A percentile compares a stretch with the other conserved stretches of the same genome.
phyloP scores from a whole-genome alignment of 1,139 yeast species.

The Diutina neorugosa region DNA sequence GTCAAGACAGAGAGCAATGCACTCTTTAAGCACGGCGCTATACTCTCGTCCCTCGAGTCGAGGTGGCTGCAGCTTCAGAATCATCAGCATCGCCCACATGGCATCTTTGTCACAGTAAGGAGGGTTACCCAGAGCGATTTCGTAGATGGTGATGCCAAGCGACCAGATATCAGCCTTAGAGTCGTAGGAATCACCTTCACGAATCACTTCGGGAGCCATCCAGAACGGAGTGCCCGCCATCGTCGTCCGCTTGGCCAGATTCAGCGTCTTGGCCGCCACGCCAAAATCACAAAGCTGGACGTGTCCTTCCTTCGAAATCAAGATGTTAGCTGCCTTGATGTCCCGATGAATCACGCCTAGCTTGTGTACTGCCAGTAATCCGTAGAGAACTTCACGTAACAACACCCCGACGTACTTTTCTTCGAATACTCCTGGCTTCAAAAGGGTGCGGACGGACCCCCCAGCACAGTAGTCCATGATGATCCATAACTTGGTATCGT shows the following conservation, averaged over 20 bases:
- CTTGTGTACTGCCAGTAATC: constrained; percentile 71
- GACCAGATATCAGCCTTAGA: constrained; percentile 91
- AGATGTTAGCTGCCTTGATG: constrained; percentile 88
- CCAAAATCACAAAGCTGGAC: constrained; percentile 96
- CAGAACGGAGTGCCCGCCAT: constrained; percentile 99
- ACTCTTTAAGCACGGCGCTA: constrained; percentile 66
- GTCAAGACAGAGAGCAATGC: constrained; percentile 83
- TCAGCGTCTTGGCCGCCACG: constrained; percentile 89
- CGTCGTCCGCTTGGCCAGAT: constrained; percentile 72
- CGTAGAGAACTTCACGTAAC: constrained; percentile 67
- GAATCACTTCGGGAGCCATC: constrained; percentile 99
- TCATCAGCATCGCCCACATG: constrained; percentile 85
- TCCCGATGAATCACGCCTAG: constrained; percentile 93
- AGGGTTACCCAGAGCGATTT: constrained; percentile 94
- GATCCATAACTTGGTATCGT: constrained; percentile 90
- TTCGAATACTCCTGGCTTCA: constrained; percentile 81
- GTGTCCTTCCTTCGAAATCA: constrained; percentile 79
- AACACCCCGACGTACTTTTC: constrained; percentile 76
- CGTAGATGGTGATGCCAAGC: constrained; percentile 85
- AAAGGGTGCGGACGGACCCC: constrained; percentile 79
- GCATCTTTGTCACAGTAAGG: constrained; percentile 96
- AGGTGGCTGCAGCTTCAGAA: constrained; percentile 89
- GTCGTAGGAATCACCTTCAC: constrained; percentile 82
- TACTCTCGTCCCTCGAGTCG: constrained; percentile 85
- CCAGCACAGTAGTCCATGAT: constrained; percentile 98